phyloP scores from a whole-genome alignment of 495 filamentous ascomycete species.

The Hyaloscypha bicolor region DNA sequence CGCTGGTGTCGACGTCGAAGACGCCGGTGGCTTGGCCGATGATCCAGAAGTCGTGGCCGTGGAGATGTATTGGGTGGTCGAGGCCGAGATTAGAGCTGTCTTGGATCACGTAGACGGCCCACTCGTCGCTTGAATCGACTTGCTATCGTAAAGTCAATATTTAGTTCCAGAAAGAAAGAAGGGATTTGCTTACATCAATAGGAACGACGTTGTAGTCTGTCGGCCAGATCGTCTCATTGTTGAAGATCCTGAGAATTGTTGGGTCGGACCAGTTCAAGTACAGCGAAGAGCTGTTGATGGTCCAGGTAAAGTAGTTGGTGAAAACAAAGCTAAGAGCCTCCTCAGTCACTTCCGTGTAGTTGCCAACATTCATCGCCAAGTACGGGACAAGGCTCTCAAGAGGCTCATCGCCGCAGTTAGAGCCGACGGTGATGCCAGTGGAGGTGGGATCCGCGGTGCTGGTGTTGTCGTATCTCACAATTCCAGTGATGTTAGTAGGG shows the following conservation, averaged over 20 bases:
- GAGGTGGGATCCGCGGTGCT: constrained; percentile 41
- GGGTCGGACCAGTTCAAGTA: constrained; percentile 48
- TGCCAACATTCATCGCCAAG: constrained; percentile 36
- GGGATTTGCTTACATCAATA: constrained; percentile 29
- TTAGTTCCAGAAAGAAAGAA: not conserved
- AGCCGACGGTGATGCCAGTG: constrained; percentile 26
- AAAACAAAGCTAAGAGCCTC: constrained; percentile 29
- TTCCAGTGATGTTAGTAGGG: constrained; percentile 54
- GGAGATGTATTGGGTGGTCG: constrained; percentile 57
- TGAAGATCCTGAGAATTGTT: constrained; percentile 40
- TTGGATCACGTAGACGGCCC: constrained; percentile 40
- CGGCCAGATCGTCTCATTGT: constrained; percentile 39
- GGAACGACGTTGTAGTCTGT: constrained; percentile 41
- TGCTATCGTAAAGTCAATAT: constrained; percentile 43
- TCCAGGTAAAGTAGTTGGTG: constrained; percentile 40
- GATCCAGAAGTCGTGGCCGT: constrained; percentile 61
- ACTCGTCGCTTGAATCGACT: constrained; percentile 32
- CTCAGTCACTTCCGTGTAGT: constrained; percentile 21
- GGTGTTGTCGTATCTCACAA: constrained; percentile 53
- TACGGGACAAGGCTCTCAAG: constrained; percentile 35
- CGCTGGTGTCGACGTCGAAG: constrained; percentile 33
- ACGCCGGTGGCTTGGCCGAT: constrained; percentile 46
- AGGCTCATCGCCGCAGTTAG: constrained; percentile 38
- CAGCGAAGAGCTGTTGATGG: constrained; percentile 42
- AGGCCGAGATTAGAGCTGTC: constrained; percentile 31